These are phyloP conservation scores for Baorangia bicolor DNA, from an alignment of 768 basidiomycete genomes.

Conservation along the genomic window DNA sequence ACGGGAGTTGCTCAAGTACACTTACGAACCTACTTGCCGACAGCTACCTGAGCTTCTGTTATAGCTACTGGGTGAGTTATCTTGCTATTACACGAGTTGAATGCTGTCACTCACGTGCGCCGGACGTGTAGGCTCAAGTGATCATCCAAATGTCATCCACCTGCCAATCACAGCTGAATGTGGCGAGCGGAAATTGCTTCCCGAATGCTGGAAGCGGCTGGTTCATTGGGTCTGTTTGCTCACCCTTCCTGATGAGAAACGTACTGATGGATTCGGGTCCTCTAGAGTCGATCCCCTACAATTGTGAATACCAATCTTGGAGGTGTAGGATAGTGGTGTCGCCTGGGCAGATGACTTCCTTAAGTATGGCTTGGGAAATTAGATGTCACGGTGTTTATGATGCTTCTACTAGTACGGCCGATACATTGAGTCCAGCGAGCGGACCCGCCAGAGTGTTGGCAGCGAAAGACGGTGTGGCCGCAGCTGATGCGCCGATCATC, in stretches of 20 bases:
- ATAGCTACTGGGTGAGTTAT: not conserved
- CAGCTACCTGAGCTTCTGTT: not conserved
- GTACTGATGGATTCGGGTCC: not conserved
- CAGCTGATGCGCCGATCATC: too few relatives aligned
- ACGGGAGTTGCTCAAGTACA: fast-evolving
- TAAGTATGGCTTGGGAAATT: too few relatives aligned
- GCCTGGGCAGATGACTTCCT: too few relatives aligned
- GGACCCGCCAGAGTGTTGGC: too few relatives aligned
- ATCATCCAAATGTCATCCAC: not conserved
- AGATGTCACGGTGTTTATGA: too few relatives aligned
- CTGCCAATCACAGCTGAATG: not conserved
- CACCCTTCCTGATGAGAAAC: not conserved
- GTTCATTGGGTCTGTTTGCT: not conserved
- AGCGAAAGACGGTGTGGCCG: too few relatives aligned
- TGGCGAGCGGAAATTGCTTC: not conserved
- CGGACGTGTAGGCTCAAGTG: not conserved
- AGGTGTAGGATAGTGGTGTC: too few relatives aligned
- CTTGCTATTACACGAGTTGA: not conserved
- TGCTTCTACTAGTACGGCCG: too few relatives aligned
- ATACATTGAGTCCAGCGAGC: too few relatives aligned
- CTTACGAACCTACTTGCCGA: not conserved
- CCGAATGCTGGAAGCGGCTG: fast-evolving
- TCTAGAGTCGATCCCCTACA: too few relatives aligned
- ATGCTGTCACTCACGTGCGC: not conserved
- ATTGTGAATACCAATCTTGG: too few relatives aligned